Percentiles rank a stretch among this genome's conserved stretches.
Evolutionary conservation across 306 rosid genomes (phyloP).

Genomic region (Casuarina cunninghamiana): DNA sequence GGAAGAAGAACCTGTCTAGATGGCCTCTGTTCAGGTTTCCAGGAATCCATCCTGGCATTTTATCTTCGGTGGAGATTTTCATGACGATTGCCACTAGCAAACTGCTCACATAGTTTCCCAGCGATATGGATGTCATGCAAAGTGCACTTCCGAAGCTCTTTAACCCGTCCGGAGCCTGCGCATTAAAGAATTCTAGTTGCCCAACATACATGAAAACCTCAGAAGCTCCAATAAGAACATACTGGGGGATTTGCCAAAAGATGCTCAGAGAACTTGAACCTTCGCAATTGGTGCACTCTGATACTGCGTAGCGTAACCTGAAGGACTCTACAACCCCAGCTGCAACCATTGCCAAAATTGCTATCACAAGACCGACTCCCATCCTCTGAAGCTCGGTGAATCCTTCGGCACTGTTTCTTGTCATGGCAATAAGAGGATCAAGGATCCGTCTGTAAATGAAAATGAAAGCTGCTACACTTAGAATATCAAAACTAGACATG

Average conservation of each 20-base stretch:
- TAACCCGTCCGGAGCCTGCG: constrained; percentile 74
- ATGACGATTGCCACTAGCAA: constrained; percentile 71
- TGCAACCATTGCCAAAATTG: constrained; percentile 62
- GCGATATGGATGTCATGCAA: constrained; percentile 76
- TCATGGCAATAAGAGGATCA: constrained; percentile 38
- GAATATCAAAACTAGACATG: constrained; percentile 84
- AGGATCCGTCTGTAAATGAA: constrained; percentile 59
- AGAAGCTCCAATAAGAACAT: constrained; percentile 69
- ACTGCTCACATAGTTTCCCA: constrained; percentile 76
- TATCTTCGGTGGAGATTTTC: constrained; percentile 52
- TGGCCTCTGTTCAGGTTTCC: constrained; percentile 70
- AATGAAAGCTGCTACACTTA: constrained; percentile 66
- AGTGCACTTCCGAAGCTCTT: constrained; percentile 91
- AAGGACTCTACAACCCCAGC: constrained; percentile 66
- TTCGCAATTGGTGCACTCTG: constrained; percentile 36
- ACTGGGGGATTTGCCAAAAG: constrained; percentile 81
- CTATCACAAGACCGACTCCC: constrained; percentile 78
- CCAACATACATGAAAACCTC: constrained; percentile 88
- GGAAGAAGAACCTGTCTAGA: constrained; percentile 67
- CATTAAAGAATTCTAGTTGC: constrained; percentile 75
- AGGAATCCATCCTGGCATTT: constrained; percentile 80
- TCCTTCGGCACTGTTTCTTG: constrained; percentile 35
- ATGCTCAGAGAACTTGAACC: constrained; percentile 61
- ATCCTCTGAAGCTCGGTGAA: constrained; percentile 71
- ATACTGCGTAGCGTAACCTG: constrained; percentile 42